phyloP scores from a whole-genome alignment of 169 alveolate species.

The Plasmodium fragile region DNA sequence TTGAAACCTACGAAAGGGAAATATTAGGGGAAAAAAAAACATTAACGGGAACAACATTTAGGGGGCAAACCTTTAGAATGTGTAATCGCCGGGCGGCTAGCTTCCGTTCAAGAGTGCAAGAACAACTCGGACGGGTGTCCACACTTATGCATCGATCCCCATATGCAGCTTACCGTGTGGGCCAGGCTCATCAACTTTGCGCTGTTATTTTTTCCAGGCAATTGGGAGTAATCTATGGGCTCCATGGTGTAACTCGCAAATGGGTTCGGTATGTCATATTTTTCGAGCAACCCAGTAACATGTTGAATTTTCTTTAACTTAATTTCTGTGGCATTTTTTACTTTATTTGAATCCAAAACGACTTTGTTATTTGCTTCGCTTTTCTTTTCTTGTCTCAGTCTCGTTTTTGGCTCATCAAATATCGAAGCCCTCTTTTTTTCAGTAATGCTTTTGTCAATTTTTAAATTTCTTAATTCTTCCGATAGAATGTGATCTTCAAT shows the following conservation, averaged over 20 bases:
- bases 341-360: constrained; percentile 70
- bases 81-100: neutral
- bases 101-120: neutral
- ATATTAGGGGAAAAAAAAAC: neutral
- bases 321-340: constrained; percentile 68
- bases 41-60: neutral
- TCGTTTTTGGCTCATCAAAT: constrained; percentile 57
- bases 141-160: neutral
- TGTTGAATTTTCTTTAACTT: constrained; percentile 69
- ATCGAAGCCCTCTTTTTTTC: constrained; percentile 75
- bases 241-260: constrained; percentile 58
- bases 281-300: constrained; percentile 74
- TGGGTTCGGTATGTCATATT: constrained; percentile 71
- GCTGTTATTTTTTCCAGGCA: constrained; percentile 25
- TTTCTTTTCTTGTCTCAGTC: constrained; percentile 35
- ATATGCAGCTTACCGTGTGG: constrained; percentile 7
- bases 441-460: constrained; percentile 44
- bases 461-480: constrained; percentile 55
- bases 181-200: constrained; percentile 54
- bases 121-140: neutral
- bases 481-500: constrained; percentile 68
- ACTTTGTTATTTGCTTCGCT: constrained; percentile 36
- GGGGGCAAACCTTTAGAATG: neutral
- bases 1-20: constrained; percentile 32
- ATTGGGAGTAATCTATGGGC: constrained; percentile 50